Base-by-base conservation (phyloP, 225 moss, liverwort and hornwort species). In the Asterella californica region DNA sequence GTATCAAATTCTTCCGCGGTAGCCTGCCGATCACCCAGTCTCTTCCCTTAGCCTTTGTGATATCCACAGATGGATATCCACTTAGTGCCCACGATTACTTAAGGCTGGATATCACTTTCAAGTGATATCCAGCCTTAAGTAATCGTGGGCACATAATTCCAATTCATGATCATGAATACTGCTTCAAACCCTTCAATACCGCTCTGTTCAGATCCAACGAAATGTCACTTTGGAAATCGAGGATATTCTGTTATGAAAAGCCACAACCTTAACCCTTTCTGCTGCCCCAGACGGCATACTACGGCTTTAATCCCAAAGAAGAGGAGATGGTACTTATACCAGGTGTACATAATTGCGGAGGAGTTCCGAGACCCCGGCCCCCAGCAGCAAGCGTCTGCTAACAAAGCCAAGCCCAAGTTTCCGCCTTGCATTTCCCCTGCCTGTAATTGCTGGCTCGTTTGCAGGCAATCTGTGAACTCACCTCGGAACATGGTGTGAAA, bases 21-120 rank as follows among this genome's bases (percentile, higher is more conserved):
- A 19, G 76, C 60, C 15, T 76, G 76, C 34, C 34, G 55, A 53
- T 34, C 76, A 76, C 76, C 76, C 30, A 60, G 10, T 6, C 59
- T 76, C 57, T 76, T 24, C 76, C 76, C 18, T 25, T 46, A 71
- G 71, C 18, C 18, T 34, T 67, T 1, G 30, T 14, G 14, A 34
- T 17, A 19, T 67, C 32, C 2, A 66, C 0, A n/a, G n/a, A n/a
- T n/a, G n/a, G n/a, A n/a, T n/a, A n/a, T n/a, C n/a, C n/a, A n/a
- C n/a, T n/a, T n/a, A n/a, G n/a, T n/a, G n/a, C n/a, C n/a, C n/a
- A n/a, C n/a, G n/a, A n/a, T n/a, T n/a, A n/a, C n/a, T n/a, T n/a
- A n/a, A n/a, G n/a, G n/a, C n/a, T n/a, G n/a, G n/a, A n/a, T n/a
- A n/a, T n/a, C n/a, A n/a, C n/a, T n/a, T n/a, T n/a, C n/a, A n/a